A percentile compares a stretch with the other conserved stretches of the same genome.
Conservation (phyloP, 1,284 basidiomycete species). For the Puccinia polysora region DNA sequence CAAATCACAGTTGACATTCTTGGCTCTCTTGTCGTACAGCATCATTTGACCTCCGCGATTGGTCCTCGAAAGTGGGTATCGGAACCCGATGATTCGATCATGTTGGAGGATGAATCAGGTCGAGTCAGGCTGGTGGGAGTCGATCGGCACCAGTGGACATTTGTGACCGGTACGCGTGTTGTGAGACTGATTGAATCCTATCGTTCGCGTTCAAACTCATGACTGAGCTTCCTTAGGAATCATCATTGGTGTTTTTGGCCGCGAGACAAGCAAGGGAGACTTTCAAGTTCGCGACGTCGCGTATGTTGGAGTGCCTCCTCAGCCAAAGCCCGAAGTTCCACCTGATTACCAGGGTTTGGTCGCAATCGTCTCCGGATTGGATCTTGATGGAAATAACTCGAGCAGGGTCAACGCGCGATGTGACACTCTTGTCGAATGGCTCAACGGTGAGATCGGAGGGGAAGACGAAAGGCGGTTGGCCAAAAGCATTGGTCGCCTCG, state of each 20-base stretch:
- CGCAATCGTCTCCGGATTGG: slow-evolving; percentile 32
- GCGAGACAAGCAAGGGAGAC: slow-evolving; percentile 28
- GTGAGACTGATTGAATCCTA: neutral
- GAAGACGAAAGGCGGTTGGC: slow-evolving; percentile 62
- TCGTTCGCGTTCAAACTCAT: neutral
- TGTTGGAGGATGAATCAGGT: slow-evolving; percentile 40
- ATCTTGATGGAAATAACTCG: slow-evolving; percentile 19
- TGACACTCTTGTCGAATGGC: slow-evolving; percentile 16
- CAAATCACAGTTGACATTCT: neutral
- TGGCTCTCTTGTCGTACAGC: neutral
- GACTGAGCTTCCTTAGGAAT: slow-evolving; percentile 6
- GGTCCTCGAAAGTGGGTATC: slow-evolving; percentile 27
- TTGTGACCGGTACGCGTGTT: slow-evolving; percentile 13
- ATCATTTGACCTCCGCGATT: slow-evolving; percentile 20
- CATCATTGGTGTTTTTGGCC: slow-evolving; percentile 20
- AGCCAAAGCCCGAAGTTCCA: neutral
- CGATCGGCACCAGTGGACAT: slow-evolving; percentile 1
- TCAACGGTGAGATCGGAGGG: slow-evolving; percentile 31
- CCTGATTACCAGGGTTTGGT: neutral
- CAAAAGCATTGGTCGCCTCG: slow-evolving; percentile 69
- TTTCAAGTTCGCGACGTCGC: slow-evolving; percentile 20
- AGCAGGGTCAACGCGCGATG: neutral
- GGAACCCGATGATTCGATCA: slow-evolving; percentile 12
- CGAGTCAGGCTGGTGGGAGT: slow-evolving; percentile 12
- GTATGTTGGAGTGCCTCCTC: slow-evolving; percentile 4